Percentiles rank a stretch among this genome's conserved stretches.
Evolutionary conservation across 164 flowering plant species (phyloP).

Genomic region (Dillenia suffruticosa): DNA sequence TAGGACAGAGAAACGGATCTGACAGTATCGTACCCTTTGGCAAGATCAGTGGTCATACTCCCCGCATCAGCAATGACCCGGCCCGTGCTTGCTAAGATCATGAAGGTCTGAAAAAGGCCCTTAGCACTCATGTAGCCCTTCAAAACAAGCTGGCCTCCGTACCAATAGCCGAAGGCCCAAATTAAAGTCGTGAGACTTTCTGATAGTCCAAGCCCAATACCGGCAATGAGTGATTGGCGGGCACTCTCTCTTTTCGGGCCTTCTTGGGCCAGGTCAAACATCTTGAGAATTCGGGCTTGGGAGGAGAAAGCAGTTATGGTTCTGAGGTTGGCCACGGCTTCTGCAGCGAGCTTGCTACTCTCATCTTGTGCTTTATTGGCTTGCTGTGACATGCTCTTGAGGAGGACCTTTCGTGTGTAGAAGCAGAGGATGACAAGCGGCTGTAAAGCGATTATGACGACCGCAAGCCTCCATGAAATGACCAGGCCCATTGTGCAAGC

Average conservation of each 20-base stretch:
- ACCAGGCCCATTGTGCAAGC: constrained; percentile 30
- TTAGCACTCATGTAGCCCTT: constrained; percentile 15
- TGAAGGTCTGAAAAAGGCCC: constrained; percentile 11
- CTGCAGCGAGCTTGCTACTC: constrained; percentile 22
- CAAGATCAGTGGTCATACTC: constrained; percentile 25
- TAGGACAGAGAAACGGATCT: too few species aligned
- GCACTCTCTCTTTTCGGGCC: constrained; percentile 14
- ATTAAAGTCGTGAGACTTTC: constrained; percentile 3
- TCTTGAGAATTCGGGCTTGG: constrained; percentile 16
- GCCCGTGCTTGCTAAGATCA: constrained; percentile 21
- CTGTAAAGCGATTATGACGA: constrained; percentile 42
- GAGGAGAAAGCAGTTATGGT: constrained; percentile 27
- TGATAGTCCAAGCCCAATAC: constrained; percentile 20
- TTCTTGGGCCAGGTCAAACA: constrained; percentile 17
- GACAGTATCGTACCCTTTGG: constrained; percentile 27
- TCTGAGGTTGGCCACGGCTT: constrained; percentile 20
- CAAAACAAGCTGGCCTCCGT: constrained; percentile 16
- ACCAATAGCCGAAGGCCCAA: constrained; percentile 25
- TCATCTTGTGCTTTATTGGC: constrained; percentile 17
- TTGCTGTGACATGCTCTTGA: constrained; percentile 10
- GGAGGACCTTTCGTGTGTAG: too few species aligned
- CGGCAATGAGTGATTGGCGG: constrained; percentile 21
- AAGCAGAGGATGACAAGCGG: constrained; percentile 39
- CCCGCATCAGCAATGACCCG: constrained; percentile 28
- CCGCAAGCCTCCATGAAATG: constrained; percentile 35